Conservation (phyloP, 2,329 filamentous ascomycete species). For the Endocalyx cinctus region DNA sequence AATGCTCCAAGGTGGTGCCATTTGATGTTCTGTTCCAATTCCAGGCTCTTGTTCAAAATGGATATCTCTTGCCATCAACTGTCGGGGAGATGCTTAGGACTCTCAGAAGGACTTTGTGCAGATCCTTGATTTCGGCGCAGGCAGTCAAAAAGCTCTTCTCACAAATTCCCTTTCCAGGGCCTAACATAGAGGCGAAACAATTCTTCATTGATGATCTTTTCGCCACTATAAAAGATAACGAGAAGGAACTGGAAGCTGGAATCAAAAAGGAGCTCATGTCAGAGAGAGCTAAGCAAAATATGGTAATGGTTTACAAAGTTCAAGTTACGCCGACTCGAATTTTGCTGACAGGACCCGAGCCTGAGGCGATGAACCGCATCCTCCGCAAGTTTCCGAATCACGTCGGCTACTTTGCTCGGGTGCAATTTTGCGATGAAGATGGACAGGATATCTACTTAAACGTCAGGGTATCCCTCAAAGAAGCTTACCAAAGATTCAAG, state of each 20-base stretch:
- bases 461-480: not conserved
- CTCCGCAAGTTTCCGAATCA: not conserved
- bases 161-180: not conserved
- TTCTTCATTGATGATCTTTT: too few relatives aligned
- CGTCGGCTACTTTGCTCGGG: not conserved
- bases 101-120: conserved; percentile 33
- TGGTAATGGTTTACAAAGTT: not conserved
- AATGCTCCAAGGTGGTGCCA: conserved; percentile 32
- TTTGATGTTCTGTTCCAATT: conserved; percentile 59
- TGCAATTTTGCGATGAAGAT: not conserved
- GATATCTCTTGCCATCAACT: conserved; percentile 52
- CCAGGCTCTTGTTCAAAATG: conserved; percentile 58
- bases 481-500: not conserved
- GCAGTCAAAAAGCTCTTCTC: too few relatives aligned
- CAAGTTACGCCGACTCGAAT: not conserved
- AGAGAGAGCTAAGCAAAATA: not conserved
- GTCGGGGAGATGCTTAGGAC: conserved; percentile 42
- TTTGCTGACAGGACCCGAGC: not conserved
- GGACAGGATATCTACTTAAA: not conserved
- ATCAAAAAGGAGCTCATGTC: not conserved
- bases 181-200: too few relatives aligned
- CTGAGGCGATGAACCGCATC: not conserved
- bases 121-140: too few relatives aligned
- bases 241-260: too few relatives aligned
- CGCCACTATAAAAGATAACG: too few relatives aligned